These are phyloP conservation scores for Exophiala xenobiotica DNA, from an alignment of 2,329 filamentous ascomycete species.

Conservation along the genomic window DNA sequence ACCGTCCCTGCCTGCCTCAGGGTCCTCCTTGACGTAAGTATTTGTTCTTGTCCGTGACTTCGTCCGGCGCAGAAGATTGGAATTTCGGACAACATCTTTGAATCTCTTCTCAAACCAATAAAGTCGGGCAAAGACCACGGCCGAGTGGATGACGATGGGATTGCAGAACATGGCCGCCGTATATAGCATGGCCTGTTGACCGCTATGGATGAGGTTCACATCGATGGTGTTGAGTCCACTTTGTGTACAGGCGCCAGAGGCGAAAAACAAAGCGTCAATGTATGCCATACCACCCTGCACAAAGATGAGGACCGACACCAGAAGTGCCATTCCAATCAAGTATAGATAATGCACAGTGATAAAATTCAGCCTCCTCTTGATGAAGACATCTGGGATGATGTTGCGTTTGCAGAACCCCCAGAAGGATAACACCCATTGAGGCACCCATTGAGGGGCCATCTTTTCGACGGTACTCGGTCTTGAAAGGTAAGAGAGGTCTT, in stretches of 20 bases:
- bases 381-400: slow-evolving; percentile 39
- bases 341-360: slow-evolving; percentile 63
- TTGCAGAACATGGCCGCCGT: slow-evolving; percentile 71
- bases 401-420: background rate
- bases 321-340: slow-evolving; percentile 69
- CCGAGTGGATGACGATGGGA: slow-evolving; percentile 79
- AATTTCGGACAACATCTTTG: slow-evolving; percentile 75
- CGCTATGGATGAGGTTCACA: slow-evolving; percentile 65
- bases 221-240: slow-evolving; percentile 82
- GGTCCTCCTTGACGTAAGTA: slow-evolving; percentile 47
- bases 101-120: slow-evolving; percentile 99
- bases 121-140: slow-evolving; percentile 85
- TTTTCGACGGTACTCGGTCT: background rate
- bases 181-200: slow-evolving; percentile 72
- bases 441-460: slow-evolving; percentile 1
- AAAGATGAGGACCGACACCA: slow-evolving; percentile 77
- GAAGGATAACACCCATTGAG: background rate
- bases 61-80: slow-evolving; percentile 64
- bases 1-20: slow-evolving; percentile 18
- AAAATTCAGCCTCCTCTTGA: slow-evolving; percentile 44
- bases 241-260: slow-evolving; percentile 83
- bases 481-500: background rate
- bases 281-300: slow-evolving; percentile 65
- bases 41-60: slow-evolving; percentile 51
- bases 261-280: slow-evolving; percentile 85